These are phyloP conservation scores for Lactarius sanguifluus DNA, from an alignment of 768 basidiomycete genomes.

Conservation along the genomic window DNA sequence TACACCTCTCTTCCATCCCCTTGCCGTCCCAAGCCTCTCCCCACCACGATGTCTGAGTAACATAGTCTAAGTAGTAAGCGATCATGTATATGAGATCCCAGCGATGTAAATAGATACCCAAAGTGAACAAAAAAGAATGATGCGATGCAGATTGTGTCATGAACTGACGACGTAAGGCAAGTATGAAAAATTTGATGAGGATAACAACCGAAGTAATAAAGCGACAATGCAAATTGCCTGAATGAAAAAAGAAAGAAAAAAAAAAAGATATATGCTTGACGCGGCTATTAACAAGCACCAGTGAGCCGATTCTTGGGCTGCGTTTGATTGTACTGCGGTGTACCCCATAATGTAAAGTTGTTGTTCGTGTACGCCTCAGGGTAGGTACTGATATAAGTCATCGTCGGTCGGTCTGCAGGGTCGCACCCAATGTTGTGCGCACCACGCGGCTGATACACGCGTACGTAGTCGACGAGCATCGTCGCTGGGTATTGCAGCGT, in stretches of 20 bases:
- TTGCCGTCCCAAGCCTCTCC: not conserved
- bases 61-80: slow-evolving; percentile 13
- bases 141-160: not conserved
- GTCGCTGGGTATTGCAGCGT: slow-evolving; percentile 66
- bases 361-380: slow-evolving; percentile 78
- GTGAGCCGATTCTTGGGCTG: slow-evolving; percentile 25
- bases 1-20: not conserved
- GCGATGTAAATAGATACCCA: slow-evolving; percentile 5
- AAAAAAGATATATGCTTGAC: not conserved
- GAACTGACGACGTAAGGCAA: not conserved
- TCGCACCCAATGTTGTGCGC: slow-evolving; percentile 82
- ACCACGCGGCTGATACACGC: slow-evolving; percentile 81
- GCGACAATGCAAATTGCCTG: not conserved
- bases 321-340: slow-evolving; percentile 23
- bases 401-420: slow-evolving; percentile 75
- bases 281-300: slow-evolving; percentile 4
- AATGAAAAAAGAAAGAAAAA: slow-evolving; percentile 11
- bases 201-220: not conserved
- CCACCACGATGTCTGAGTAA: not conserved
- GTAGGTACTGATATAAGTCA: slow-evolving; percentile 74
- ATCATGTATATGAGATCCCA: slow-evolving; percentile 3
- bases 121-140: not conserved
- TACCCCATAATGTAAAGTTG: slow-evolving; percentile 74
- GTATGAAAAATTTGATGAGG: not conserved
- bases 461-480: slow-evolving; percentile 84